These are phyloP conservation scores for Silene noctiflora DNA, from an alignment of 179 eudicot genomes.

Conservation along the genomic window DNA sequence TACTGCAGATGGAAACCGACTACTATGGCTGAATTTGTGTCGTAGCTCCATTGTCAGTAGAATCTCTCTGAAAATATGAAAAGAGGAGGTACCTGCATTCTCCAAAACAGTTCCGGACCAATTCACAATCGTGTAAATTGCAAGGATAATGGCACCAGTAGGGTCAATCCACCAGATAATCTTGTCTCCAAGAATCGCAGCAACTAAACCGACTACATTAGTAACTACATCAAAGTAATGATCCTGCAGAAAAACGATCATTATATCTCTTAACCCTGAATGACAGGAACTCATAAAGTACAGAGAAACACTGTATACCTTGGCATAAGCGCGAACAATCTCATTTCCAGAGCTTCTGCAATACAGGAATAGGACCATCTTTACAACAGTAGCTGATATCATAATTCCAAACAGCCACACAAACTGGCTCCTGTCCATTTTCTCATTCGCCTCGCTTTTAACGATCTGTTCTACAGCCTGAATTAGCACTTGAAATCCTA, in stretches of 20 bases:
- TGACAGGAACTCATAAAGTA: background rate
- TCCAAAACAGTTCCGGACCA: constrained; percentile 92
- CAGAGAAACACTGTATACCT: constrained; percentile 38
- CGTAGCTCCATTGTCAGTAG: background rate
- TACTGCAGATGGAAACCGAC: background rate
- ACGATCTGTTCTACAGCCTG: constrained; percentile 68
- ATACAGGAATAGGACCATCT: constrained; percentile 69
- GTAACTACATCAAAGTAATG: constrained; percentile 95
- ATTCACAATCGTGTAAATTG: constrained; percentile 53
- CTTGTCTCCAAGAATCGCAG: constrained; percentile 86
- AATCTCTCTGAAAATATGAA: background rate
- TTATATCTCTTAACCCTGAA: background rate
- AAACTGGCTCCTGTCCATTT: constrained; percentile 50
- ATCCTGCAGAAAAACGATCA: constrained; percentile 41
- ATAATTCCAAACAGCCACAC: constrained; percentile 74
- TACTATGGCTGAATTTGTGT: background rate
- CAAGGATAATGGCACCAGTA: constrained; percentile 71
- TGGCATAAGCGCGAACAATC: constrained; percentile 92
- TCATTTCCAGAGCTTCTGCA: constrained; percentile 74
- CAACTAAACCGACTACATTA: constrained; percentile 79
- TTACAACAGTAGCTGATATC: constrained; percentile 69
- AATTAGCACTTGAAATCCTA: constrained; percentile 86
- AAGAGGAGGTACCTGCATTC: constrained; percentile 62
- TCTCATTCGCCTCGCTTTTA: constrained; percentile 40
- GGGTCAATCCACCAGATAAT: constrained; percentile 97